Percentiles rank a stretch among this genome's conserved stretches.
phyloP scores from a whole-genome alignment of 2,329 filamentous ascomycete species.

The Sporothrix luriei region DNA sequence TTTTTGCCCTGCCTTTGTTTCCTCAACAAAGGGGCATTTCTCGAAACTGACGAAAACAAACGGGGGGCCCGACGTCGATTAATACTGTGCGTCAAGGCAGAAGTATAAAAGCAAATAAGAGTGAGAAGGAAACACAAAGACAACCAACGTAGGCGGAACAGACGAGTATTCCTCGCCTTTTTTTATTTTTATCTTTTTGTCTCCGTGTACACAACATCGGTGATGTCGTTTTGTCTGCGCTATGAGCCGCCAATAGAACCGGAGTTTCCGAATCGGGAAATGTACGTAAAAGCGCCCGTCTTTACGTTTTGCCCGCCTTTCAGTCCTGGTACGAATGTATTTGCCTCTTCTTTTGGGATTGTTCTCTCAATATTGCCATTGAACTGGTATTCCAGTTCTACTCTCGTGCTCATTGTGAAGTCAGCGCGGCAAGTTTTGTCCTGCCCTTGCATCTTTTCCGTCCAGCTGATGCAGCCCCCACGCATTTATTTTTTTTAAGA shows the following conservation, averaged over 20 bases:
- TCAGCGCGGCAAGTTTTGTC: not conserved
- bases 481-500: not conserved
- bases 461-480: slow-evolving; percentile 19
- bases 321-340: no score
- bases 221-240: slow-evolving; percentile 1
- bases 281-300: no score
- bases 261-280: slow-evolving; percentile 20
- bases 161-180: not conserved
- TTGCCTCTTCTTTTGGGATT: not conserved
- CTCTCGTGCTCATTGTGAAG: not conserved
- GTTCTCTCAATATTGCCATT: not conserved
- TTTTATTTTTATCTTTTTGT: not conserved
- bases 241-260: not conserved
- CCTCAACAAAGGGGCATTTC: not conserved
- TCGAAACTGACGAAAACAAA: not conserved
- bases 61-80: not conserved
- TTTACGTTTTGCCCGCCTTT: no score
- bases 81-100: no score
- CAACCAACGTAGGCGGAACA: no score
- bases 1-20: slow-evolving; percentile 8
- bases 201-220: not conserved
- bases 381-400: not conserved
- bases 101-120: not conserved
- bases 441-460: not conserved
- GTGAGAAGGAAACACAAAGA: not conserved